These are phyloP conservation scores for Vaucheria bursata DNA, from an alignment of 352 stramenopile species.

Conservation along the genomic window DNA sequence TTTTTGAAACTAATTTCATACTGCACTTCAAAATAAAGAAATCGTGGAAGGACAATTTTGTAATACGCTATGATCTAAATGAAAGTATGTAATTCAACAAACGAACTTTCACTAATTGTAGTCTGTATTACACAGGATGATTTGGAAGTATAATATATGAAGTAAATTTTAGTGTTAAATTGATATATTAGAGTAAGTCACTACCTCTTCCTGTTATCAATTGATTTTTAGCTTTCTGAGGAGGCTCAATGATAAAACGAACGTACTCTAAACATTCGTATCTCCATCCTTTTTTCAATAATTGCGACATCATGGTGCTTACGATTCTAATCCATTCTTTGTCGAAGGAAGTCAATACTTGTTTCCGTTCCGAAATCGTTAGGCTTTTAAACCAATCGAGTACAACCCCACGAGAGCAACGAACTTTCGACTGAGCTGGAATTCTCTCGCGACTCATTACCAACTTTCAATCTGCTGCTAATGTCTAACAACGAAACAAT, in stretches of 20 bases:
- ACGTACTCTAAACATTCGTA: not conserved
- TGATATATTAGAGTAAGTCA: not conserved
- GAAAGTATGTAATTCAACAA: no score
- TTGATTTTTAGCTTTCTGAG: no score
- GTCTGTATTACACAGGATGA: not conserved
- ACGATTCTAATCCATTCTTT: not conserved
- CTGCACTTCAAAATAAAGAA: no score
- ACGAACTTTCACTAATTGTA: no score
- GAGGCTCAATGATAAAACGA: not conserved
- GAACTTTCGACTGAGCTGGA: not conserved
- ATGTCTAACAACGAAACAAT: no score
- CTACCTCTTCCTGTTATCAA: not conserved
- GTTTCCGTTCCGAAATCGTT: not conserved
- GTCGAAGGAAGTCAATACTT: not conserved
- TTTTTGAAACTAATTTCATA: no score
- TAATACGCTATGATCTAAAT: no score
- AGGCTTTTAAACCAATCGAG: not conserved
- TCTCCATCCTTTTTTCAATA: not conserved
- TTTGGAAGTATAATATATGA: not conserved
- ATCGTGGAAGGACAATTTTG: no score
- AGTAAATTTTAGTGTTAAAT: not conserved
- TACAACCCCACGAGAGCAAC: not conserved
- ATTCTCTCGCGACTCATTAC: not conserved
- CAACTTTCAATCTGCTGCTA: not conserved
- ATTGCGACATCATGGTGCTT: not conserved